These are phyloP conservation scores for Echium plantagineum DNA, from an alignment of 257 asterid genomes.

Conservation along the genomic window DNA sequence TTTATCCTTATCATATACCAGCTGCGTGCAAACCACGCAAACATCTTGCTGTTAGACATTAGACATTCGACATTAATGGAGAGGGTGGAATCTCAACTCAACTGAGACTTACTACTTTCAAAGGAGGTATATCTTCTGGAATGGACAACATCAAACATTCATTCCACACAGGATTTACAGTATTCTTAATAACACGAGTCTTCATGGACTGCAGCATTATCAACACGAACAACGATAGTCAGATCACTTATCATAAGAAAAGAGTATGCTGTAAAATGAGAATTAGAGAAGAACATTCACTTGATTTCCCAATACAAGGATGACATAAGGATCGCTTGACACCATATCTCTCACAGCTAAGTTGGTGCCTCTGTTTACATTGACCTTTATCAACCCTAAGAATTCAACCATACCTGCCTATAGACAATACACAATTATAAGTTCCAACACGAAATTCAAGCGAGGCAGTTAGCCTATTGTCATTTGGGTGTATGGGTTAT, in stretches of 20 bases:
- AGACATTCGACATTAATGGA: not conserved
- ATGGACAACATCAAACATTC: slow-evolving; percentile 85
- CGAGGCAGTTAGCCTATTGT: too few relatives aligned
- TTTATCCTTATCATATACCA: slow-evolving; percentile 81
- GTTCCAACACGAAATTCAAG: too few relatives aligned
- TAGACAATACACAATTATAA: slow-evolving; percentile 12
- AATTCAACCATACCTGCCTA: slow-evolving; percentile 96
- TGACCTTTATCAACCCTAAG: slow-evolving; percentile 71
- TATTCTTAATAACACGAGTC: slow-evolving; percentile 79
- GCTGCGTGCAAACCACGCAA: slow-evolving; percentile 23
- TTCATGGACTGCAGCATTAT: slow-evolving; percentile 53
- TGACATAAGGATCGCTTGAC: slow-evolving; percentile 82
- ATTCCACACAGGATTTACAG: slow-evolving; percentile 87
- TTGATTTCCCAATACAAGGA: slow-evolving; percentile 73
- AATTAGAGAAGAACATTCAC: slow-evolving; percentile 20
- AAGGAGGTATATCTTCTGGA: slow-evolving; percentile 67
- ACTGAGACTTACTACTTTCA: slow-evolving; percentile 51
- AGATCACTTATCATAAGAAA: not conserved
- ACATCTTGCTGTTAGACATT: not conserved
- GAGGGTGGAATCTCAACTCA: too few relatives aligned
- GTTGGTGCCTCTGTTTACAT: slow-evolving; percentile 70
- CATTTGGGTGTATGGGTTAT: too few relatives aligned
- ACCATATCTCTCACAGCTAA: slow-evolving; percentile 83
- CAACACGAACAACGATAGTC: not conserved
- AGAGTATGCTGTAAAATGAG: too few relatives aligned